Evolutionary conservation across 768 basidiomycete species (phyloP).

Genomic region (Brasilioporus rufonigricans): DNA sequence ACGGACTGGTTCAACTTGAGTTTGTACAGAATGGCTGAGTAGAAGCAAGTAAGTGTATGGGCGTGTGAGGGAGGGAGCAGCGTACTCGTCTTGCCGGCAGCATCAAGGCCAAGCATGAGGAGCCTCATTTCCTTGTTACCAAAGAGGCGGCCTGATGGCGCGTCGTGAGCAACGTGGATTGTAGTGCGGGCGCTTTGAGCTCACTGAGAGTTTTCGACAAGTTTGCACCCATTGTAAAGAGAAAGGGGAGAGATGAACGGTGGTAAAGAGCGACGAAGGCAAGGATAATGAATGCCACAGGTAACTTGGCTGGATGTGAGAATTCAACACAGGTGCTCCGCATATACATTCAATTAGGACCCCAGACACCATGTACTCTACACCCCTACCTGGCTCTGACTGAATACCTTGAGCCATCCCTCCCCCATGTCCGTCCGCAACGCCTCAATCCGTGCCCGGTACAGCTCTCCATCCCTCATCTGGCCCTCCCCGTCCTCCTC

Average conservation of each 20-base stretch:
- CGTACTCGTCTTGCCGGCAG: slow-evolving; percentile 98
- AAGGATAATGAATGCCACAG: slow-evolving; percentile 32
- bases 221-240: slow-evolving; percentile 72
- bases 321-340: slow-evolving; percentile 18
- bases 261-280: slow-evolving; percentile 64
- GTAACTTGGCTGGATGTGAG: slow-evolving; percentile 24
- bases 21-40: slow-evolving; percentile 93
- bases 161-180: neutral
- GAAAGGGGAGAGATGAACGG: slow-evolving; percentile 13
- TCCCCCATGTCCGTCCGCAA: slow-evolving; percentile 88
- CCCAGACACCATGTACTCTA: slow-evolving; percentile 28
- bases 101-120: slow-evolving; percentile 95
- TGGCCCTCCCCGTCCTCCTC: slow-evolving; percentile 22
- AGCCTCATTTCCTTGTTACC: slow-evolving; percentile 99
- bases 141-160: slow-evolving; percentile 75
- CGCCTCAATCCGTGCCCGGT: slow-evolving; percentile 75
- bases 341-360: slow-evolving; percentile 23
- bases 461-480: slow-evolving; percentile 61
- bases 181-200: slow-evolving; percentile 10
- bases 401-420: slow-evolving; percentile 83
- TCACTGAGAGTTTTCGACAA: slow-evolving; percentile 80
- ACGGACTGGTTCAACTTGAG: slow-evolving; percentile 98
- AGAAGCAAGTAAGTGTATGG: neutral
- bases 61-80: slow-evolving; percentile 10
- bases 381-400: slow-evolving; percentile 48